These are phyloP conservation scores for Nicotiana attenuata DNA, from an alignment of 257 asterid genomes.

Conservation along the genomic window DNA sequence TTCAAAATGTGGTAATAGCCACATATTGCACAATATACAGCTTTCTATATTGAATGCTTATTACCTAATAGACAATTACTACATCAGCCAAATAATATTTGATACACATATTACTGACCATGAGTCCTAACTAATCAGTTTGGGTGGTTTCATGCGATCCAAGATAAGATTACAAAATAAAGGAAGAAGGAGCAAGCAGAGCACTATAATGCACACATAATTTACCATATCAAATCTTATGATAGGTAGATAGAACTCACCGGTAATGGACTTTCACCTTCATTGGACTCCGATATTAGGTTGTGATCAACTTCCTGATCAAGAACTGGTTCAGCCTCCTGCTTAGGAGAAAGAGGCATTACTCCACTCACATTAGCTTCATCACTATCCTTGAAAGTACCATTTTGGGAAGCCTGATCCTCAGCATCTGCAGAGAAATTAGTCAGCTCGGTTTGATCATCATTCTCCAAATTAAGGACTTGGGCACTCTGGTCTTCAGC, in stretches of 20 bases:
- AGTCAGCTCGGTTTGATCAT: neutral
- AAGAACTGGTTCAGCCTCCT: slow-evolving; percentile 32
- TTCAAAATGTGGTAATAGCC: neutral
- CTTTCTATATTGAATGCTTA: neutral
- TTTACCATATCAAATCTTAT: neutral
- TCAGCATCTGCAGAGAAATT: slow-evolving; percentile 15
- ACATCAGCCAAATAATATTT: neutral
- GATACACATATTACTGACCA: neutral
- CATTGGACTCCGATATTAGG: slow-evolving; percentile 16
- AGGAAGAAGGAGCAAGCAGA: neutral
- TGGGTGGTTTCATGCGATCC: neutral
- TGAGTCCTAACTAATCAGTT: neutral
- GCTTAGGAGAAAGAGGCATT: slow-evolving; percentile 21
- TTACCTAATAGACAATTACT: neutral
- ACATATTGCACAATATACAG: neutral
- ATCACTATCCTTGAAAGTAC: slow-evolving; percentile 20
- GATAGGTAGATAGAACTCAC: slow-evolving; percentile 28
- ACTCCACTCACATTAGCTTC: slow-evolving; percentile 17
- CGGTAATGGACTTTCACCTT: slow-evolving; percentile 26
- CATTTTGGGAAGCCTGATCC: slow-evolving; percentile 16
- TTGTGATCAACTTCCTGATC: slow-evolving; percentile 29
- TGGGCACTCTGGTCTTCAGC: neutral
- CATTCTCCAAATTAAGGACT: neutral
- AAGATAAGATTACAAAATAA: neutral
- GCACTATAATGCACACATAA: neutral